Evolutionary conservation across 1,139 yeast species (phyloP), one percentile per base, ranked within the genome.

Genomic region (Geotrichum cucujoidarum): DNA sequence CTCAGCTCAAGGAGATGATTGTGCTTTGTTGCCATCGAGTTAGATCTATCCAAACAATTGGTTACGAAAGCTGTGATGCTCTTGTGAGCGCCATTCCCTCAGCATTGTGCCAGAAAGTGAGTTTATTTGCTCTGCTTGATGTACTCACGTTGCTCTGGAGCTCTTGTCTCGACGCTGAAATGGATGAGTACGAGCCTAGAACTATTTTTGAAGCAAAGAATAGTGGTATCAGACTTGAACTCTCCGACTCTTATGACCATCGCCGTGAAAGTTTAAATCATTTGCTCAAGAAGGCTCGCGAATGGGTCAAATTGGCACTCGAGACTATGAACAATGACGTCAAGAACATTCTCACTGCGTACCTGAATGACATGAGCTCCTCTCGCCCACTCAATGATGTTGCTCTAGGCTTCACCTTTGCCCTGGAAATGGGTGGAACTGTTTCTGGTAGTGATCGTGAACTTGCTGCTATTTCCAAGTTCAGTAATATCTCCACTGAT

Each of bases 381-480:
- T 56, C 61, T 50, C 50, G 64, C 16, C 59, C 65, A 17, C 55
- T 61, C 33, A 60, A 61, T 20, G 65, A 64, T 48, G 75, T 86
- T 37, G 83, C 85, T 50, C 81, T 77, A 61, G 97, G 96, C 38
- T 83, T 86, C 48, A 82, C 95, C 0, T 87, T 92, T 72, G 97
- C 97, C 0, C 70, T 89, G 53, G 94, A 87, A 57, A 77, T 88
- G 81, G 94, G 95, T 1, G 92, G 95, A 1, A 66, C 77, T 5
- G 77, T 87, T 20, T 69, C 82, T 16, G 73, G 81, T 21, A 74
- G 74, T 39, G 95, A 88, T 57, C 73, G 59, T 50, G 64, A 55
- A 54, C 56, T 53, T 40, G 57, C 61, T 13, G 57, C 60, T 14
- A 53, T 62, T 17, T 55, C 59, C 11, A 50, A 51, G 20, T 43